Evolutionary conservation across 305 asterid genomes (phyloP).

Genomic region (Solanum hybrid): DNA sequence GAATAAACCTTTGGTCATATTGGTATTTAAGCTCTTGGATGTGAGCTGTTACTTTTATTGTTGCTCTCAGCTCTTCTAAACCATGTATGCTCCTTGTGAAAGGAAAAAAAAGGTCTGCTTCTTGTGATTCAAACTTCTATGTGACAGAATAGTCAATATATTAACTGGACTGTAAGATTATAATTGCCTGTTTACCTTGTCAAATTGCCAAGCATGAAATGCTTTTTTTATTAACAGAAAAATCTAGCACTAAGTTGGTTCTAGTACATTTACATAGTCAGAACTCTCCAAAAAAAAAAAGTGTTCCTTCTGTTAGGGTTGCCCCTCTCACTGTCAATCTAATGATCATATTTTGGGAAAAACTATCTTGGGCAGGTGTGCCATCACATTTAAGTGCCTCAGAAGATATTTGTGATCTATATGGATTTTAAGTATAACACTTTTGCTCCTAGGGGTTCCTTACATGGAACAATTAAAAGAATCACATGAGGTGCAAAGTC

Average conservation of each 20-base stretch:
- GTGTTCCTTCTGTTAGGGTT: neutral
- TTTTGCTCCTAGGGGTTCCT: neutral
- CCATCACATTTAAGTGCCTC: neutral
- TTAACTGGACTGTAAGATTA: neutral
- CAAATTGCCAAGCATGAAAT: neutral
- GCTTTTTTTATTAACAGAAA: neutral
- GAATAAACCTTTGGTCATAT: neutral
- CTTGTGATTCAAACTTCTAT: neutral
- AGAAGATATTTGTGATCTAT: neutral
- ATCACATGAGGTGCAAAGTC: neutral
- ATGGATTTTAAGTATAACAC: neutral
- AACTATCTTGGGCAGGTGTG: neutral
- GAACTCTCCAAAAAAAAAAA: neutral
- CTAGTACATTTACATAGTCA: neutral
- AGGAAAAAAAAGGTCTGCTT: neutral
- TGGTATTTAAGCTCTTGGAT: neutral
- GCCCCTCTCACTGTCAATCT: neutral
- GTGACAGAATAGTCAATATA: neutral
- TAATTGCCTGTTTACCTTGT: neutral
- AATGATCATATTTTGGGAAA: neutral
- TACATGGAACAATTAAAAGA: neutral
- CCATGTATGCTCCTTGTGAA: neutral
- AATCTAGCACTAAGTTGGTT: neutral
- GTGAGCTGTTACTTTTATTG: neutral
- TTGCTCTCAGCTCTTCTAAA: neutral